Percentiles rank a stretch among this genome's conserved stretches.
phyloP scores from a whole-genome alignment of 2,329 filamentous ascomycete species.

The Phaeosphaeria sp. region DNA sequence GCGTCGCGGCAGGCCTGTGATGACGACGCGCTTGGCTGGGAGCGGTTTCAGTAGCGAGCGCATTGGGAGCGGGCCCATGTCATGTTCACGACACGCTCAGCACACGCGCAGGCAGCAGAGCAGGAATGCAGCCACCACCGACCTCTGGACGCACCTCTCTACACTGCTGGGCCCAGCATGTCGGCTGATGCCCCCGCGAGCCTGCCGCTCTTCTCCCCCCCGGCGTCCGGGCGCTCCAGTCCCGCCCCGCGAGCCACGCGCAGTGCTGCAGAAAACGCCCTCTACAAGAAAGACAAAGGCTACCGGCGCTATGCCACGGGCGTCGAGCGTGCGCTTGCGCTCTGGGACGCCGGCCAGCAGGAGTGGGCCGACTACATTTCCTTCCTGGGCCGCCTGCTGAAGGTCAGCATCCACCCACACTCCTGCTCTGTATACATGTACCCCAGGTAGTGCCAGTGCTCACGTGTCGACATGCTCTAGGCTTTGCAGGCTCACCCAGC shows the following conservation, averaged over 20 bases:
- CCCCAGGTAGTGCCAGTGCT: slow-evolving; percentile 31
- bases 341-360: slow-evolving; percentile 92
- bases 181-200: slow-evolving; percentile 47
- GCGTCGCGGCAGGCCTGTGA: slow-evolving; percentile 19
- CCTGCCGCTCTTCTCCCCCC: slow-evolving; percentile 66
- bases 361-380: slow-evolving; percentile 99
- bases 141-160: slow-evolving; percentile 18
- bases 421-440: neutral
- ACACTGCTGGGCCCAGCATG: slow-evolving; percentile 41
- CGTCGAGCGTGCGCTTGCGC: slow-evolving; percentile 83
- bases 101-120: slow-evolving; percentile 24
- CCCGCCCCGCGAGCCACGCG: slow-evolving; percentile 79
- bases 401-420: slow-evolving; percentile 62
- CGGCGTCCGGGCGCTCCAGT: slow-evolving; percentile 83
- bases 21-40: slow-evolving; percentile 21
- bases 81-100: neutral
- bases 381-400: slow-evolving; percentile 87
- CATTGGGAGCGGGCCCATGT: slow-evolving; percentile 22
- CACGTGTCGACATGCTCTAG: slow-evolving; percentile 53
- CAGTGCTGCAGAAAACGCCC: slow-evolving; percentile 73
- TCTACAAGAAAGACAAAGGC: slow-evolving; percentile 66
- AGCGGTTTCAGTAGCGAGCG: slow-evolving; percentile 10
- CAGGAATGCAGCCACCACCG: slow-evolving; percentile 22
- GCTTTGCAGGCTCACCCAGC: slow-evolving; percentile 86
- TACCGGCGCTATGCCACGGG: slow-evolving; percentile 89